phyloP scores from a whole-genome alignment of 2,329 filamentous ascomycete species.

The Penicillium sp. region DNA sequence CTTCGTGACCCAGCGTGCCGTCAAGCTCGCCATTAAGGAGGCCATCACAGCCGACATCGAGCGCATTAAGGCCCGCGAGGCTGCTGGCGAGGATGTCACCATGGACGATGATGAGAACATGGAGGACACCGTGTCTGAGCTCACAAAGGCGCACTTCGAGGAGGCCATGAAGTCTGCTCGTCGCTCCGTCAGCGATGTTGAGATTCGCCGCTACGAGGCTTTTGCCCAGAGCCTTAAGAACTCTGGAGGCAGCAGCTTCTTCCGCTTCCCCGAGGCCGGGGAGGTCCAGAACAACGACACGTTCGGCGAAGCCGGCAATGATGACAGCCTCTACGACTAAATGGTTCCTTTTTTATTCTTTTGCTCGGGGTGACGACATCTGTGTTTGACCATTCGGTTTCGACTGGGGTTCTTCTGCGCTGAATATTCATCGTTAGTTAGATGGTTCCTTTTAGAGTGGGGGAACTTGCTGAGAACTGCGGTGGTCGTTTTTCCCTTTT shows the following conservation, averaged over 20 bases:
- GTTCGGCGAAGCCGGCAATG: slow-evolving; percentile 85
- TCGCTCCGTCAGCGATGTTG: slow-evolving; percentile 91
- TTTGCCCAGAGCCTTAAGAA: slow-evolving; percentile 99
- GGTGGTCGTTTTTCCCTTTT: slow-evolving; percentile 16
- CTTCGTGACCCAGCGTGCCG: slow-evolving; percentile 97
- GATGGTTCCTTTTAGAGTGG: slow-evolving; percentile 17
- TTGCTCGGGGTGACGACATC: slow-evolving; percentile 22
- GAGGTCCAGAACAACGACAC: slow-evolving; percentile 56
- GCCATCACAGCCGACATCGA: slow-evolving; percentile 87
- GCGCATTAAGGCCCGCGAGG: slow-evolving; percentile 84
- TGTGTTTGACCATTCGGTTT: slow-evolving; percentile 17
- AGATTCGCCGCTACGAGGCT: slow-evolving; percentile 97
- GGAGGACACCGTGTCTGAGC: slow-evolving; percentile 88
- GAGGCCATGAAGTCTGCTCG: slow-evolving; percentile 96
- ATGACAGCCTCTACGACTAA: slow-evolving; percentile 97
- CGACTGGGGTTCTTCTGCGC: slow-evolving; percentile 11
- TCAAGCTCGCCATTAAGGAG: slow-evolving; percentile 99
- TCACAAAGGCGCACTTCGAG: slow-evolving; percentile 96
- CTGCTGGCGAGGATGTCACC: slow-evolving; percentile 69
- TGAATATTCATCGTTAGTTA: slow-evolving; percentile 16
- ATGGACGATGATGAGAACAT: slow-evolving; percentile 69
- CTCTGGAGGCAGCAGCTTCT: slow-evolving; percentile 89
- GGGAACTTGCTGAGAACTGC: slow-evolving; percentile 19
- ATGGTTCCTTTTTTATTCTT: slow-evolving; percentile 23
- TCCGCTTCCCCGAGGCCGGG: slow-evolving; percentile 80